Evolutionary conservation across 441 rosid species (phyloP).

Genomic region (Jatropha multifida): DNA sequence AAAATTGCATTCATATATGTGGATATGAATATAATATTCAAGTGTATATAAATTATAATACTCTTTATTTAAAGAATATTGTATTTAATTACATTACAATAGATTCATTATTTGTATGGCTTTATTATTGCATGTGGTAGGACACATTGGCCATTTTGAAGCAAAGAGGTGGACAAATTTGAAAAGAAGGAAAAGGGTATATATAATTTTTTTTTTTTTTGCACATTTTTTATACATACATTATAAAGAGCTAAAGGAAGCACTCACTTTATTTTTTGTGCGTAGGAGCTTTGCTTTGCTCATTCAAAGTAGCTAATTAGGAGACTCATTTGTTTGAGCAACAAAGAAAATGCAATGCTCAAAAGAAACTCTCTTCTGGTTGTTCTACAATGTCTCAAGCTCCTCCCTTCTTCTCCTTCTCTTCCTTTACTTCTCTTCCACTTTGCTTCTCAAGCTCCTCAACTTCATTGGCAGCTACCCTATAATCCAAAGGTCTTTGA

Average conservation of each 20-base stretch:
- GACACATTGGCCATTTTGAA: constrained; percentile 27
- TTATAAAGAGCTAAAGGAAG: constrained; percentile 26
- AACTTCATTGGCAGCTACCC: constrained; percentile 69
- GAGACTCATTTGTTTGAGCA: constrained; percentile 29
- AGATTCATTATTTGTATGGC: neutral
- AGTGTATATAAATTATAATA: too few species aligned
- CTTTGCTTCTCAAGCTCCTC: constrained; percentile 50
- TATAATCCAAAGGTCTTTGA: constrained; percentile 54
- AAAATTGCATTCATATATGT: too few species aligned
- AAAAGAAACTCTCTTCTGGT: constrained; percentile 64
- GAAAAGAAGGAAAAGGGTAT: constrained; percentile 8
- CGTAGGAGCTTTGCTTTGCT: constrained; percentile 23
- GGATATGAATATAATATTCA: too few species aligned
- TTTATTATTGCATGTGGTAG: constrained; percentile 2
- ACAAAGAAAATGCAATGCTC: constrained; percentile 67
- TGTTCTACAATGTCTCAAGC: constrained; percentile 76
- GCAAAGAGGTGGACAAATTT: constrained; percentile 35
- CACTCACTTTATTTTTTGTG: constrained; percentile 15
- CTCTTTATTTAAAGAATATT: too few species aligned
- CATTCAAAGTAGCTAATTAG: constrained; percentile 6
- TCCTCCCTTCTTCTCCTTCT: constrained; percentile 65
- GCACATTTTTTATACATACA: neutral
- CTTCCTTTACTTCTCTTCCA: constrained; percentile 62
- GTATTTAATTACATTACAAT: neutral
- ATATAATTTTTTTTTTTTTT: too few species aligned